phyloP scores from a whole-genome alignment of 2,329 filamentous ascomycete genomes.

The Mariannaea sp. region DNA sequence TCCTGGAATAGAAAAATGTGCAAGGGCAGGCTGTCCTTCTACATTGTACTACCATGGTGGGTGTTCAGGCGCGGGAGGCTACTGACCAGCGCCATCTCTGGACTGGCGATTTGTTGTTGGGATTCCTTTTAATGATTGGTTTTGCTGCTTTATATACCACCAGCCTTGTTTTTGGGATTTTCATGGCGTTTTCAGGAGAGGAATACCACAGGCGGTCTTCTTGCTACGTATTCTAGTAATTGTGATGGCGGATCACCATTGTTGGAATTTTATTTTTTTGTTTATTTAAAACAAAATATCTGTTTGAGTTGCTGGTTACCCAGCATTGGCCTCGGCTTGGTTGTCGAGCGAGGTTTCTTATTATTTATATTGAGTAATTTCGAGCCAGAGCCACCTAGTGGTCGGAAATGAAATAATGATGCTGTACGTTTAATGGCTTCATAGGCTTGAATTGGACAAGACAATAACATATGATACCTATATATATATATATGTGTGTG shows the following conservation, averaged over 20 bases:
- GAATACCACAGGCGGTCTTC: neutral
- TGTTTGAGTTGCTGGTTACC: neutral
- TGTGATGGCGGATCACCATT: neutral
- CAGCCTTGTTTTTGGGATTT: constrained; percentile 6
- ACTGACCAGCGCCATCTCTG: neutral
- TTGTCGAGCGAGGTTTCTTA: neutral
- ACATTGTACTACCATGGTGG: constrained; percentile 14
- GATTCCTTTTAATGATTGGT: neutral
- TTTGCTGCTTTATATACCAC: constrained; percentile 14
- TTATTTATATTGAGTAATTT: too few species aligned
- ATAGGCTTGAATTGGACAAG: neutral
- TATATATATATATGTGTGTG: too few species aligned
- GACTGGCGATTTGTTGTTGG: neutral
- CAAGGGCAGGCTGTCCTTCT: neutral
- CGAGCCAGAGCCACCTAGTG: too few species aligned
- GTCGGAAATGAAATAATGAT: neutral
- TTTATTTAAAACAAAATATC: too few species aligned
- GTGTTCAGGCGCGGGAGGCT: neutral
- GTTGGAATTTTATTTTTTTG: too few species aligned
- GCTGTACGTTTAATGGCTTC: neutral
- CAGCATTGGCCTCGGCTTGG: neutral
- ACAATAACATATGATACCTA: neutral
- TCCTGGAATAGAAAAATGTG: constrained; percentile 4
- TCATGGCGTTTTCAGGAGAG: constrained; percentile 7
- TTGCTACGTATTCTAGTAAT: neutral